Conservation (phyloP, 225 moss, liverwort and hornwort species). For the Pseudoscleropodium purum region DNA sequence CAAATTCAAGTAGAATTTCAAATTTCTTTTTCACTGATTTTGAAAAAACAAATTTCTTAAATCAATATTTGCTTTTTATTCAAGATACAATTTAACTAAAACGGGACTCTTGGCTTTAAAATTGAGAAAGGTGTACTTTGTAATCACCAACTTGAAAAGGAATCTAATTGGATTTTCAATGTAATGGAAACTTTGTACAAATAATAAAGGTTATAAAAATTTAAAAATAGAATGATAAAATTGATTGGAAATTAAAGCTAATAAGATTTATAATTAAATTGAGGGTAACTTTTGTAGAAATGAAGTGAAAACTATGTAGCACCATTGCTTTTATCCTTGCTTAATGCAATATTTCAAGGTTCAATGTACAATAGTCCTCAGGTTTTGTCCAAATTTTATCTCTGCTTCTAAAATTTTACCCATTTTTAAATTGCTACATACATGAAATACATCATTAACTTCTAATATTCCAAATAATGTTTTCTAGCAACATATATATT, state of each 20-base stretch:
- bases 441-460: no score
- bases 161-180: not conserved
- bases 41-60: not conserved
- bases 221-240: no score
- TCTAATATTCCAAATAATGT: no score
- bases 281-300: not conserved
- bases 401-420: fast-evolving
- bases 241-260: not conserved
- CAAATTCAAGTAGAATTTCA: not conserved
- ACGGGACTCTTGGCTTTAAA: not conserved
- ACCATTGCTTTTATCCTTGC: not conserved
- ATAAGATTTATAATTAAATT: not conserved
- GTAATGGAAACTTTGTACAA: not conserved
- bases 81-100: not conserved
- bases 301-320: not conserved
- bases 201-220: not conserved
- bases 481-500: no score
- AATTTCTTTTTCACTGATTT: not conserved
- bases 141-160: not conserved
- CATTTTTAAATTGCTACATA: not conserved
- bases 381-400: not conserved
- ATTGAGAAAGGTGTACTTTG: not conserved
- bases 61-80: not conserved
- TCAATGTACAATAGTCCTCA: not conserved
- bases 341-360: not conserved